Evolutionary conservation across 371 early-diverging fungal species (phyloP).

Genomic region (Apophysomyces trapeziformis): DNA sequence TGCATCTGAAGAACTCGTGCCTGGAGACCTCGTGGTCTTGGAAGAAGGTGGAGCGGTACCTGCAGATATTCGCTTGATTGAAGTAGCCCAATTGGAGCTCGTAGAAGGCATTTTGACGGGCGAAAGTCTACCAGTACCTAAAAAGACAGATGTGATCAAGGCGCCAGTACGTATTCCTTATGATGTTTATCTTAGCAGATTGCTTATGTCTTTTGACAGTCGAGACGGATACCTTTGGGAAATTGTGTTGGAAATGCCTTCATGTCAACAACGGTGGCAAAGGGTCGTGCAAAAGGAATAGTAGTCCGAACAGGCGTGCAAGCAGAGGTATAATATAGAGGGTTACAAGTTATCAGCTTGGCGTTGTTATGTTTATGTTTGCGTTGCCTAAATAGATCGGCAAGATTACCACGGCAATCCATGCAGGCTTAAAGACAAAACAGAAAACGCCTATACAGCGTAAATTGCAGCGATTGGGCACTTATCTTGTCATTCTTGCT

Average conservation of each 20-base stretch:
- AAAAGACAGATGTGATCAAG: conserved; percentile 55
- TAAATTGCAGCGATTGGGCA: conserved; percentile 71
- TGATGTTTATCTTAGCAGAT: conserved; percentile 47
- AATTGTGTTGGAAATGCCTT: conserved; percentile 77
- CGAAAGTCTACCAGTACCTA: conserved; percentile 79
- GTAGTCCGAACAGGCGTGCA: conserved; percentile 80
- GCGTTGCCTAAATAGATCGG: conserved; percentile 64
- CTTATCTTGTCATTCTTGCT: conserved; percentile 76
- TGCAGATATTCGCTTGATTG: conserved; percentile 88
- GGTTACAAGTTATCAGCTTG: neutral
- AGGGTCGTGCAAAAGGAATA: conserved; percentile 78
- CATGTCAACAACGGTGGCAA: conserved; percentile 72
- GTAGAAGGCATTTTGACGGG: conserved; percentile 90
- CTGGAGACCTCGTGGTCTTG: conserved; percentile 88
- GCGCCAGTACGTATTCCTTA: conserved; percentile 32
- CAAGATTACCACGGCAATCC: conserved; percentile 87
- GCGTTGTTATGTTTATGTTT: no score
- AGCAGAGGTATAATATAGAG: conserved; percentile 73
- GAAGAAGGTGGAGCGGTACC: conserved; percentile 92
- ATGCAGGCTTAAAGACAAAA: conserved; percentile 64
- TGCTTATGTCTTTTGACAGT: conserved; percentile 29
- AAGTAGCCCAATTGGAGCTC: conserved; percentile 81
- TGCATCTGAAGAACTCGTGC: conserved; percentile 80
- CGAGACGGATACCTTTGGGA: conserved; percentile 66
- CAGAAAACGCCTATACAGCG: conserved; percentile 81